These are phyloP conservation scores for Kwoniella dejecticola DNA, from an alignment of 768 basidiomycete genomes.

Conservation along the genomic window DNA sequence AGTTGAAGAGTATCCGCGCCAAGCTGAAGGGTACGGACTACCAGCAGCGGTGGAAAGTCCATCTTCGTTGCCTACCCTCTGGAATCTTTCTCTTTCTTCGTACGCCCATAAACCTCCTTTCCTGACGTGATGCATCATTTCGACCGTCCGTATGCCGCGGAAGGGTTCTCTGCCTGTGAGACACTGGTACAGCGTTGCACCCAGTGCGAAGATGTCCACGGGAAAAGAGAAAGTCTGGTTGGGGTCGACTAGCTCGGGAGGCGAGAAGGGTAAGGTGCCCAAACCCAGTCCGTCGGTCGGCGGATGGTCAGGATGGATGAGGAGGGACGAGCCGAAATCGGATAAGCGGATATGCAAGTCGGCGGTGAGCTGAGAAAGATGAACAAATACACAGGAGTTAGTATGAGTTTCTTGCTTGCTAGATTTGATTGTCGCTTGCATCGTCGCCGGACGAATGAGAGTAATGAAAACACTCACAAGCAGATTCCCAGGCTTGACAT, in stretches of 20 bases:
- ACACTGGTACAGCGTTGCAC: conserved; percentile 56
- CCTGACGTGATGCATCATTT: conserved; percentile 56
- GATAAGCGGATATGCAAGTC: conserved; percentile 55
- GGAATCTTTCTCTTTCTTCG: conserved; percentile 53
- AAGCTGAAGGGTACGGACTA: conserved; percentile 38
- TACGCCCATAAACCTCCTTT: conserved; percentile 56
- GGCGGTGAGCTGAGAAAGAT: conserved; percentile 44
- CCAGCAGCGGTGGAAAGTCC: conserved; percentile 18
- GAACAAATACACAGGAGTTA: neutral
- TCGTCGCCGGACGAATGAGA: too few relatives aligned
- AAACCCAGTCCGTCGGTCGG: conserved; percentile 57
- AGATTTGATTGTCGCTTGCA: neutral
- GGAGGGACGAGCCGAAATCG: conserved; percentile 58
- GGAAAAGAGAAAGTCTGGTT: conserved; percentile 55
- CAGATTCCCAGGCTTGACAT: conserved; percentile 58
- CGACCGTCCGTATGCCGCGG: conserved; percentile 50
- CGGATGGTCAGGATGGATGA: conserved; percentile 48
- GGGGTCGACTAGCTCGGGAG: conserved; percentile 57
- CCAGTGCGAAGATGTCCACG: conserved; percentile 58
- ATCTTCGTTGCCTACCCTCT: conserved; percentile 31
- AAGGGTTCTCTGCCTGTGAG: conserved; percentile 57
- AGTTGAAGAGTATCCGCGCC: conserved; percentile 20
- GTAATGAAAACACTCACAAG: conserved; percentile 32
- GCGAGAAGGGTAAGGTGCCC: conserved; percentile 58
- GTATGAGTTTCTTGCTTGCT: neutral